Conservation (phyloP, 2,329 filamentous ascomycete species). For the Tolypocladium ovalisporum region DNA sequence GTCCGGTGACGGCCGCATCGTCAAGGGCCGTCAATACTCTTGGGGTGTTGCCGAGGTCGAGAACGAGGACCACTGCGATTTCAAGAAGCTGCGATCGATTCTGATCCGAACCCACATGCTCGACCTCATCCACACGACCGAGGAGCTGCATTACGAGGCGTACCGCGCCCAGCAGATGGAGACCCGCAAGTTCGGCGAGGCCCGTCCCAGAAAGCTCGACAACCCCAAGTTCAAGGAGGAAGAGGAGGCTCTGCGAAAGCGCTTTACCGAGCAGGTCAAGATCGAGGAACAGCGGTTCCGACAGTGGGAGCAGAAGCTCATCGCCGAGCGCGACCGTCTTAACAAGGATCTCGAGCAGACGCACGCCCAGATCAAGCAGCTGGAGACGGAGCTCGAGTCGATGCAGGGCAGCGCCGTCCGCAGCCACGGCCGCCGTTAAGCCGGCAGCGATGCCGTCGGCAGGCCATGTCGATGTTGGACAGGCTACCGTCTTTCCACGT, state of each 20-base stretch:
- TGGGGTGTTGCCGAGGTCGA: slow-evolving; percentile 99
- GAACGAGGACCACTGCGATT: slow-evolving; percentile 99
- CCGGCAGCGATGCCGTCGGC: slow-evolving; percentile 2
- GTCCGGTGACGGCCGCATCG: slow-evolving; percentile 87
- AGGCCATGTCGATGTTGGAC: slow-evolving; percentile 16
- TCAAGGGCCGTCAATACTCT: slow-evolving; percentile 97
- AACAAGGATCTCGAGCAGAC: slow-evolving; percentile 99
- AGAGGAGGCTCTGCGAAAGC: slow-evolving; percentile 94
- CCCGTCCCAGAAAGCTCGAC: slow-evolving; percentile 91
- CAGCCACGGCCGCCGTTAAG: slow-evolving; percentile 84
- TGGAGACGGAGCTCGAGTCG: slow-evolving; percentile 84
- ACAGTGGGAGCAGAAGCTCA: slow-evolving; percentile 99
- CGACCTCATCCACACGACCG: slow-evolving; percentile 97
- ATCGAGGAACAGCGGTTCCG: slow-evolving; percentile 98
- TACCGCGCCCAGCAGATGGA: slow-evolving; percentile 99
- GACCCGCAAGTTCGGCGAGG: slow-evolving; percentile 98
- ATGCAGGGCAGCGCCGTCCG: slow-evolving; percentile 86
- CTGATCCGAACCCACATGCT: slow-evolving; percentile 99
- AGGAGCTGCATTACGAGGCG: slow-evolving; percentile 98
- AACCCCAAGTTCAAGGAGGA: slow-evolving; percentile 99
- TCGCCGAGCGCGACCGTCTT: slow-evolving; percentile 93
- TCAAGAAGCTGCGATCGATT: slow-evolving; percentile 99
- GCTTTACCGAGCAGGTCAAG: slow-evolving; percentile 99
- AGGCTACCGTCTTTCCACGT: slow-evolving; percentile 15
- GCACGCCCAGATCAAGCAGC: slow-evolving; percentile 84